Evolutionary conservation across 257 asterid genomes (phyloP), one percentile per base, ranked within the genome.

Genomic region (Thymus quinquecostatus): DNA sequence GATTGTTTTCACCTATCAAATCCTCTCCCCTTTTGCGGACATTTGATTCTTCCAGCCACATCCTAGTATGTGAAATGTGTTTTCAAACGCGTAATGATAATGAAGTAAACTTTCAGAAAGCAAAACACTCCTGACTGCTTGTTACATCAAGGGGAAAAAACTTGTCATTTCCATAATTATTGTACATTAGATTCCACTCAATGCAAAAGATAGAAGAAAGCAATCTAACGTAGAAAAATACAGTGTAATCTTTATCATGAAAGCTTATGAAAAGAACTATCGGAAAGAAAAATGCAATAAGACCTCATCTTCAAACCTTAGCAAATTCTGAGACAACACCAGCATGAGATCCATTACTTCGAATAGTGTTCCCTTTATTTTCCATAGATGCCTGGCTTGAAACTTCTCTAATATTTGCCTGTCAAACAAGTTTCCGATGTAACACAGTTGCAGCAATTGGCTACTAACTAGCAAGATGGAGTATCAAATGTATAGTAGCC

Each of bases 261-360:
- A 63, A 58, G 69, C 43, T 36, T 33, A 66, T 32, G n/a, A 48
- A 41, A 6, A 64, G 3, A 49, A 74, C 68, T 75, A 34, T 43
- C 2, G 55, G 10, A 41, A 33, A 13, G 48, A 41, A 14, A 55
- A 29, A 55, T 33, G 60, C 49, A 73, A 13, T 40, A 40, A 72
- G 68, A 80, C 47, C 47, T 56, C 60, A 69, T 70, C 62, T 71
- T 53, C 81, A 75, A 70, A 88, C 92, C 96, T 93, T 86, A n/a
- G 79, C 45, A 68, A 57, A 76, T 56, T 71, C 83, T 78, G 80
- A 75, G 63, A 47, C 74, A 74, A 79, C 64, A 66, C 60, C 76
- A 50, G 70, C 71, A 71, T 14, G 75, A 62, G 81, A 63, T 59
- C 63, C 83, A 53, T 76, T 78, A 55, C 69, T 76, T 65, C 51